phyloP scores from a whole-genome alignment of 176 grass and related monocot genomes.

The Triticum urartu region DNA sequence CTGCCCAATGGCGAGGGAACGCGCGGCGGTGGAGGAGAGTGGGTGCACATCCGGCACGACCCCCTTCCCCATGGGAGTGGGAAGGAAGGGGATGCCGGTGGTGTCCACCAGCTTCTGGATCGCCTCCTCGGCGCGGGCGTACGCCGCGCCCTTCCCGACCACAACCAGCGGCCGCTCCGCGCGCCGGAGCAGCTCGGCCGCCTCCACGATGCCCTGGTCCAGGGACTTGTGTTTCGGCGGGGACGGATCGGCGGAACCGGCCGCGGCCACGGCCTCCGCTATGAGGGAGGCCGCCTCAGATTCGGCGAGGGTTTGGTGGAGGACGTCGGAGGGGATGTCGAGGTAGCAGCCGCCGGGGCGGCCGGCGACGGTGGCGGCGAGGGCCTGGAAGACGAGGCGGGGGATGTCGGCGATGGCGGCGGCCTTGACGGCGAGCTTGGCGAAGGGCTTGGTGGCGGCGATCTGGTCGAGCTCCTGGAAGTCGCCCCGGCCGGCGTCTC shows the following conservation, averaged over 20 bases:
- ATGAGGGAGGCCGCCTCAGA: constrained; percentile 55
- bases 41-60: constrained; percentile 73
- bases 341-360: constrained; percentile 87
- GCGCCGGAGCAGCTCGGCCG: constrained; percentile 53
- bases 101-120: constrained; percentile 78
- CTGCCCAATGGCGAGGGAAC: constrained; percentile 70
- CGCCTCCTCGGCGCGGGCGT: constrained; percentile 59
- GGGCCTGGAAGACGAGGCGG: constrained; percentile 62
- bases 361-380: constrained; percentile 48
- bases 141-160: constrained; percentile 86
- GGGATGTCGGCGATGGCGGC: constrained; percentile 66
- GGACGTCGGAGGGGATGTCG: constrained; percentile 85
- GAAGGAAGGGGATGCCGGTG: constrained; percentile 82
- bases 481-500: constrained; percentile 73
- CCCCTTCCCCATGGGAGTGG: constrained; percentile 96
- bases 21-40: constrained; percentile 76
- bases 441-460: constrained; percentile 71
- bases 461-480: constrained; percentile 98
- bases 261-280: background rate
- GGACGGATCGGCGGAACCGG: constrained; percentile 27
- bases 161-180: constrained; percentile 76
- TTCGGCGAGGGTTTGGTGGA: constrained; percentile 79
- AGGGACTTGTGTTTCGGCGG: constrained; percentile 34
- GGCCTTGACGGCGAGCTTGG: constrained; percentile 80
- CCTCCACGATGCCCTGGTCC: constrained; percentile 43